A percentile compares a stretch with the other conserved stretches of the same genome.
Conservation (phyloP, 306 rosid genomes). For the Lithocarpus polystachyus region DNA sequence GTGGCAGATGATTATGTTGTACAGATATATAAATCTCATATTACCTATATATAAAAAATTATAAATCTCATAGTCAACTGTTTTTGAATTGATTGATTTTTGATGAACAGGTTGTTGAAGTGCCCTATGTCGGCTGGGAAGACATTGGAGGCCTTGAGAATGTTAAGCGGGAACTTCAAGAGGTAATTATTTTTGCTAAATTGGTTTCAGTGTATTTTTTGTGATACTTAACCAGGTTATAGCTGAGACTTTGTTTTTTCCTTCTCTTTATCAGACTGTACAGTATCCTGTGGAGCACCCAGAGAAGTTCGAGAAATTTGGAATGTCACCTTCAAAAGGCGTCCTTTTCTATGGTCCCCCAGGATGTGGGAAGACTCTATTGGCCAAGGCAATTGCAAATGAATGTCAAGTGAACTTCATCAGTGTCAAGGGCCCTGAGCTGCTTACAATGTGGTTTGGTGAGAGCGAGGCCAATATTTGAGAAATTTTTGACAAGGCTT, state of each 20-base stretch:
- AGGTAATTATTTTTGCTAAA: conserved; percentile 25
- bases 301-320: conserved; percentile 57
- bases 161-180: conserved; percentile 58
- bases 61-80: not conserved
- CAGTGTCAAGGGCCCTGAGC: conserved; percentile 53
- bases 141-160: conserved; percentile 65
- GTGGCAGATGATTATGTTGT: not conserved
- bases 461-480: conserved; percentile 67
- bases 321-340: conserved; percentile 63
- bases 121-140: conserved; percentile 55
- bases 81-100: conserved; percentile 6
- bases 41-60: too few relatives aligned
- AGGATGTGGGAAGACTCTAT: conserved; percentile 59
- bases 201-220: not conserved
- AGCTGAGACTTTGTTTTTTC: conserved; percentile 4
- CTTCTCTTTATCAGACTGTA: conserved; percentile 47
- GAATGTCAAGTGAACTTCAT: conserved; percentile 64
- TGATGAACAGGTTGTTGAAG: conserved; percentile 47
- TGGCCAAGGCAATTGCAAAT: conserved; percentile 66
- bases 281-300: conserved; percentile 69
- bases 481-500: conserved; percentile 59
- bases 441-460: conserved; percentile 67
- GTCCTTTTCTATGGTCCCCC: conserved; percentile 64
- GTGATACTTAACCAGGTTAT: not conserved
- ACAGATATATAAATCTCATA: not conserved